Base-by-base conservation (phyloP, 2,329 filamentous ascomycete genomes). In the Epichloe festucae region DNA sequence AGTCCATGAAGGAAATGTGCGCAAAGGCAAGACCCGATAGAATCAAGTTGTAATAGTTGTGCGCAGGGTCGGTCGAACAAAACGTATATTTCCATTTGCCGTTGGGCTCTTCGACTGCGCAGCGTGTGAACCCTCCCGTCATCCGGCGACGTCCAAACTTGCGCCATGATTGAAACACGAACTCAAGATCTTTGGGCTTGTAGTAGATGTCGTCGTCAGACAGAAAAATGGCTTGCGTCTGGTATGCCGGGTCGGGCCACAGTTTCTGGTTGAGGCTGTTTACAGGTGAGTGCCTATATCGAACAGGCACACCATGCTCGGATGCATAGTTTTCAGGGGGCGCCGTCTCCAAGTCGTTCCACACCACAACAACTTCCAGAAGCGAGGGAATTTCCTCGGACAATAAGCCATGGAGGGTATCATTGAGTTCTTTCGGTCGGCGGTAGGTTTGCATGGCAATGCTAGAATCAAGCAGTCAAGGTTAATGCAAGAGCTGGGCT, bases 201-300 rank as follows among this genome's bases (percentile, higher is more conserved):
- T 67, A 70, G 56, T 65, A 69, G 17, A 70, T 65, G 51, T 70
- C 68, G 52, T 70, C 68, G 42, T 70, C 68, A 17, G 63, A 65
- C 10, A 70, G 61, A 21, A 70, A 63, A n/a, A 70, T 62, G 12
- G 67, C 68, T 48, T 70, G 60, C 17, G 67, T 70, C 45, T 62
- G 55, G 55, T 66, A 70, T 1, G 58, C 56, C 4, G 66, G 62
- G 31, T 69, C 66, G 3, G 67, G 64, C 58, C 60, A 59, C 38
- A 70, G 63, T 52, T 69, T 69, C 44, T 66, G 57, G 58, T 70
- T 70, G 36, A 68, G 63, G 50, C 65, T 67, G 56, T 70, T 63
- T 45, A 55, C 56, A 8, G 57, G 51, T 12, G 67, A 63, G 8
- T 53, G 57, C 46, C 67, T 62, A 55, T 65, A 68, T 35, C 67